A percentile compares a stretch with the other conserved stretches of the same genome.
These are phyloP conservation scores for Quillaja saponaria DNA, from an alignment of 306 rosid species.

Conservation along the genomic window DNA sequence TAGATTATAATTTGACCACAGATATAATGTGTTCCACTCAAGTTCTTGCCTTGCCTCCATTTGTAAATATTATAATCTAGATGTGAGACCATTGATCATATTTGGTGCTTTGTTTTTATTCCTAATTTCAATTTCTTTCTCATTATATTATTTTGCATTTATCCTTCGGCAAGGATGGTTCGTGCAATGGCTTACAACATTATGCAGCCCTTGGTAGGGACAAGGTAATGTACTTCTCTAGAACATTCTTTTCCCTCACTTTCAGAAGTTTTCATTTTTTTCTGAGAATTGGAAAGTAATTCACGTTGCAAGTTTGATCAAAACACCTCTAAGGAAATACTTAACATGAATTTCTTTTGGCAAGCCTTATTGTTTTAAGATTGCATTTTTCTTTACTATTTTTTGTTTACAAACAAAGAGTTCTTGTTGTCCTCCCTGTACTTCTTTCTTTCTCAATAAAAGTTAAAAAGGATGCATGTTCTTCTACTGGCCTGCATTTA, in stretches of 20 bases:
- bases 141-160: conserved; percentile 14
- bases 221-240: conserved; percentile 57
- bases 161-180: conserved; percentile 78
- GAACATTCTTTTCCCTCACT: neutral
- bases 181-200: conserved; percentile 98
- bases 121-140: conserved; percentile 11
- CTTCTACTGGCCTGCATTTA: neutral
- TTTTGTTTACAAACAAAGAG: too few relatives aligned
- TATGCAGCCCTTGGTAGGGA: conserved; percentile 99
- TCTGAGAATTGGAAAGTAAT: neutral
- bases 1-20: too few relatives aligned
- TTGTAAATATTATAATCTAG: conserved; percentile 24
- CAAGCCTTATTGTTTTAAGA: neutral
- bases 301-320: neutral
- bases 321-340: neutral
- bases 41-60: neutral
- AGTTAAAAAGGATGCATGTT: too few relatives aligned
- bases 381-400: too few relatives aligned
- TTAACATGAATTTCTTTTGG: neutral
- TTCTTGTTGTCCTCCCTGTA: too few relatives aligned
- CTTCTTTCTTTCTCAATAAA: too few relatives aligned
- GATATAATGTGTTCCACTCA: neutral
- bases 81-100: conserved; percentile 16
- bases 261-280: neutral
- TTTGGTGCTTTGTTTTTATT: conserved; percentile 19